These are phyloP conservation scores for Nemania abortiva DNA, from an alignment of 2,329 filamentous ascomycete genomes.

Conservation along the genomic window DNA sequence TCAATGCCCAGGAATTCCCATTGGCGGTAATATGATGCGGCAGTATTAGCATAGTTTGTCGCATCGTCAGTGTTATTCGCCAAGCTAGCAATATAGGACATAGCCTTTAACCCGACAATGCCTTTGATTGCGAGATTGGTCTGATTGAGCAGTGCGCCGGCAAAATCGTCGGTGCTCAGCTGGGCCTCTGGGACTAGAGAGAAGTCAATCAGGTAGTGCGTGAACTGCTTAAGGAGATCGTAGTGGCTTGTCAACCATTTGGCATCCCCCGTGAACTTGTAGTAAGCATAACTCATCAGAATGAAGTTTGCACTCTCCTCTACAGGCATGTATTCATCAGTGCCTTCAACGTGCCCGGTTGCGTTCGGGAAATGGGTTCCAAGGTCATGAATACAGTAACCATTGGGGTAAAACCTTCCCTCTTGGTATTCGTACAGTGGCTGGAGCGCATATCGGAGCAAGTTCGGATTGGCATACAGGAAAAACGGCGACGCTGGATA, in stretches of 20 bases:
- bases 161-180: conserved; percentile 80
- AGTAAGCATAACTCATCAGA: conserved; percentile 70
- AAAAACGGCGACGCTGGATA: conserved; percentile 88
- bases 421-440: conserved; percentile 82
- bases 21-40: conserved; percentile 41
- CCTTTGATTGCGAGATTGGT: conserved; percentile 83
- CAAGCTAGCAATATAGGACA: conserved; percentile 69
- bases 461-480: conserved; percentile 82
- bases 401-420: conserved; percentile 83
- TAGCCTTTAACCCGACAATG: conserved; percentile 82
- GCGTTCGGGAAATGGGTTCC: conserved; percentile 78
- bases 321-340: conserved; percentile 79
- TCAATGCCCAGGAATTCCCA: conserved; percentile 46
- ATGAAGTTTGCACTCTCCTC: conserved; percentile 81
- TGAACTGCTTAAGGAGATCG: conserved; percentile 76
- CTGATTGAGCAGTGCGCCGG: conserved; percentile 76
- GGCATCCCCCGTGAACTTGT: conserved; percentile 48
- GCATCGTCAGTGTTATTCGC: conserved; percentile 67
- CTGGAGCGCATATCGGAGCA: conserved; percentile 81
- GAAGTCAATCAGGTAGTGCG: conserved; percentile 76
- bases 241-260: conserved; percentile 64
- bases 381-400: conserved; percentile 80
- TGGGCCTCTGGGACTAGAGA: conserved; percentile 75
- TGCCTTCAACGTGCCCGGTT: conserved; percentile 75
- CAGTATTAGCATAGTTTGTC: conserved; percentile 68